Evolutionary conservation across 495 filamentous ascomycete species (phyloP), one percentile per base, ranked within the genome.

Genomic region (Talaromyces proteolyticus): DNA sequence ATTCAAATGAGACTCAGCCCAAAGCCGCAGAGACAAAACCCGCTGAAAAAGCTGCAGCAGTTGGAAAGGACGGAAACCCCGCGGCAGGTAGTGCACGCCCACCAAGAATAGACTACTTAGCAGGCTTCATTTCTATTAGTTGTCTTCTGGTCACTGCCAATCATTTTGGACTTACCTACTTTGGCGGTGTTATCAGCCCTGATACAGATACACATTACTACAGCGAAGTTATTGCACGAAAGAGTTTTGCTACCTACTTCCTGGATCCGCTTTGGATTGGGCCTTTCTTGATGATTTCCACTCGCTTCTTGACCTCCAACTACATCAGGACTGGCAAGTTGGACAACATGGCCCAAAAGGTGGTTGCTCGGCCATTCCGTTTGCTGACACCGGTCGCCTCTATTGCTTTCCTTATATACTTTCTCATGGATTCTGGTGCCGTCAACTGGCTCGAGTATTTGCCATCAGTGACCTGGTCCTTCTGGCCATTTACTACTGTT

Each of bases 251-350:
- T 11, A 57, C 68, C 3, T 71, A 63, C 54, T 52, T 71, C n/a
- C 56, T 71, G 37, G 66, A 71, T 43, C 60, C 60, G 11, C 60
- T 66, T 42, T 71, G 63, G 61, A 55, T 73, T 20, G 68, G 69
- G 6, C 60, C 64, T 34, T 73, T 73, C 52, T 59, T 73, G 49
- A 71, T 62, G 22, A 71, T 61, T 7, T 70, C 69, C 3, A 68
- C 65, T 2, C 66, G 69, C 39, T 73, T 73, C 53, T 51, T 71
- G 5, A 56, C 59, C 19, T 44, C 52, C 8, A 58, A 55, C 21
- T 73, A 67, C 51, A 60, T 73, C 3, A 55, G 53, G 16, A 58
- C 51, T 7, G 69, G 68, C 16, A 57, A 71, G 12, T 53, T 73
- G n/a, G 24, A 53, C 7, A 52, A 47, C 20, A 56, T 73, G 20